A percentile compares a stretch with the other conserved stretches of the same genome.
phyloP scores from a whole-genome alignment of 2,329 filamentous ascomycete genomes.

The Huntiella abstrusa region DNA sequence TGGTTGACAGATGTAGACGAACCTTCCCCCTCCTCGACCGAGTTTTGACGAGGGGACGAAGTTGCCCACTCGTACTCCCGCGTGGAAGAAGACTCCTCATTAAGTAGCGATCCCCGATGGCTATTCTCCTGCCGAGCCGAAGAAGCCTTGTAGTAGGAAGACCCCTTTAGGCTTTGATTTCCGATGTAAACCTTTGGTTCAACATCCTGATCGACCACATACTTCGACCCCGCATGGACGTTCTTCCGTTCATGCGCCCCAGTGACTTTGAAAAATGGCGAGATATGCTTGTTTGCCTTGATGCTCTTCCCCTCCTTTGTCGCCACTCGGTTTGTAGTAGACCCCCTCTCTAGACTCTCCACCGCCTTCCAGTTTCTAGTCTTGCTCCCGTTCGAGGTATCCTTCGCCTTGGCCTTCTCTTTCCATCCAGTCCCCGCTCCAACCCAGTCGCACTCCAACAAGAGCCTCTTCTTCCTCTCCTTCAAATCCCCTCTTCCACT shows the following conservation, averaged over 20 bases:
- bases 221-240: background rate
- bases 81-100: background rate
- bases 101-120: too few relatives aligned
- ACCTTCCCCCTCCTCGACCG: too few relatives aligned
- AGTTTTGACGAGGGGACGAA: too few relatives aligned
- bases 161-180: slow-evolving; percentile 7
- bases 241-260: background rate
- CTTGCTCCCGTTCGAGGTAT: too few relatives aligned
- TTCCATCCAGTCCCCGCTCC: background rate
- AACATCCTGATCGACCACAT: background rate
- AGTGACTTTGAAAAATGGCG: slow-evolving; percentile 1
- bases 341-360: too few relatives aligned
- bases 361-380: too few relatives aligned
- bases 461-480: background rate
- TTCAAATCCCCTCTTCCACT: background rate
- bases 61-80: too few relatives aligned
- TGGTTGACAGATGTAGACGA: too few relatives aligned
- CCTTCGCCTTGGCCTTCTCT: too few relatives aligned
- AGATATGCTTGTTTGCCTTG: background rate
- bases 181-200: slow-evolving; percentile 7
- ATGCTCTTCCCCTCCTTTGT: background rate
- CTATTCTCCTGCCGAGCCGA: too few relatives aligned
- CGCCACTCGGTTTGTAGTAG: too few relatives aligned
- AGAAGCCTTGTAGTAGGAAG: slow-evolving; percentile 1
- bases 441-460: background rate